Evolutionary conservation across 495 filamentous ascomycete species (phyloP).

Genomic region (Corynascus novoguineensis): DNA sequence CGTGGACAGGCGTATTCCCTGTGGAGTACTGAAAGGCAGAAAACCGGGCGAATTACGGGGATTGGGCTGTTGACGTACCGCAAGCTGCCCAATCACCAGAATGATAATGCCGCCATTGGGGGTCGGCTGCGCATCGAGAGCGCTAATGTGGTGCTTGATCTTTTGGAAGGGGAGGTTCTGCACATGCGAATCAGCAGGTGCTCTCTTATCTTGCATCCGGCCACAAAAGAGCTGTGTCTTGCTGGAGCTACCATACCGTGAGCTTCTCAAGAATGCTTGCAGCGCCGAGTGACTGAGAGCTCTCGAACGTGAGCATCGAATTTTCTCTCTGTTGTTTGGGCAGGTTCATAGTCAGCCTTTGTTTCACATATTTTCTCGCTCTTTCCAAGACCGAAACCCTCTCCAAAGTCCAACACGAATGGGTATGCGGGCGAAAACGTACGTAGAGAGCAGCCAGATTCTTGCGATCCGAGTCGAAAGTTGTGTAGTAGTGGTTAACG

Average conservation of each 20-base stretch:
- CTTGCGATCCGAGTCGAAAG: conserved; percentile 65
- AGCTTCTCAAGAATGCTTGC: conserved; percentile 70
- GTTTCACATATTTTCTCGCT: neutral
- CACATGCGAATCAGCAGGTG: conserved; percentile 7
- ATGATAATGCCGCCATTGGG: conserved; percentile 64
- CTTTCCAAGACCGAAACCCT: neutral
- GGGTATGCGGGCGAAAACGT: conserved; percentile 27
- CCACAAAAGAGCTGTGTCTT: neutral
- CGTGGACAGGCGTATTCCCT: neutral
- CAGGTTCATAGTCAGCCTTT: neutral
- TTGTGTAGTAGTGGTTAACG: conserved; percentile 80
- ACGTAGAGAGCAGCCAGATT: conserved; percentile 72
- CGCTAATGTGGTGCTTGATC: conserved; percentile 63
- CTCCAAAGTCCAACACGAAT: neutral
- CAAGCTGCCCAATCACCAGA: conserved; percentile 74
- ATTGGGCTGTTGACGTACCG: conserved; percentile 52
- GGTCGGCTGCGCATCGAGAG: conserved; percentile 72
- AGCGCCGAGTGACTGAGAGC: conserved; percentile 51
- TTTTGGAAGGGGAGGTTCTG: conserved; percentile 75
- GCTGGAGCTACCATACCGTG: conserved; percentile 41
- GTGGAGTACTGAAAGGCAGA: too few species aligned
- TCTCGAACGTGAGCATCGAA: conserved; percentile 95
- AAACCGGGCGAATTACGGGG: too few species aligned
- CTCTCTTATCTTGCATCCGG: neutral
- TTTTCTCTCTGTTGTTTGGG: conserved; percentile 56